Evolutionary conservation across 305 asterid species (phyloP), one percentile per base, ranked within the genome.

Genomic region (Euphrasia arctica): DNA sequence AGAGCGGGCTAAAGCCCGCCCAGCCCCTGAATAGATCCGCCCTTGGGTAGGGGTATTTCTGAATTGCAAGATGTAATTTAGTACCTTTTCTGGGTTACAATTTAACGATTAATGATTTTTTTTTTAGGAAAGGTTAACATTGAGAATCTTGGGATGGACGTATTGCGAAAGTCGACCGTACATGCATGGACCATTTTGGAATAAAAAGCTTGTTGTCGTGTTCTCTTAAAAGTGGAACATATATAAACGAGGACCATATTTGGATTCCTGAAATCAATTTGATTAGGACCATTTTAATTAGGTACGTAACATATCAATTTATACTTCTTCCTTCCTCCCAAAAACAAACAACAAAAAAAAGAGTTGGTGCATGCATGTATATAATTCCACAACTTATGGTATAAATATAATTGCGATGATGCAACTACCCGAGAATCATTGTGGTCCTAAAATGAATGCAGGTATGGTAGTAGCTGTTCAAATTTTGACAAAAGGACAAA

Each of bases 251-350:
- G 59, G 69, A 70, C 69, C 58, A 62, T 48, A 7, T 47, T 18
- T 11, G 4, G 25, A 13, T n/a, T 27, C 32, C 31, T 2, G n/a
- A 51, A 49, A 52, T 69, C 62, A 31, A 34, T 11, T 15, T 1
- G 10, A 54, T 29, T 6, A 51, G 75, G 80, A 72, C 73, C 75
- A 69, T 45, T 65, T 49, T 31, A 15, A 39, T 49, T 31, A 5
- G 27, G 27, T 25, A 25, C 27, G 27, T 25, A 25, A 25, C 27
- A 25, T 25, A 25, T 25, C 27, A 25, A 25, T 25, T 25, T 25
- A 0, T 25, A 25, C 27, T 25, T 25, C 1, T 25, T 25, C 22
- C 22, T 18, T 25, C 27, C 27, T 25, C 27, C 27, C 1, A 25
- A 25, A 25, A 25, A 25, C n/a, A n/a, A 25, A 25, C 1, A 25